phyloP scores from a whole-genome alignment of 371 early-diverging fungal genomes.

The Mucor lusitanicus region DNA sequence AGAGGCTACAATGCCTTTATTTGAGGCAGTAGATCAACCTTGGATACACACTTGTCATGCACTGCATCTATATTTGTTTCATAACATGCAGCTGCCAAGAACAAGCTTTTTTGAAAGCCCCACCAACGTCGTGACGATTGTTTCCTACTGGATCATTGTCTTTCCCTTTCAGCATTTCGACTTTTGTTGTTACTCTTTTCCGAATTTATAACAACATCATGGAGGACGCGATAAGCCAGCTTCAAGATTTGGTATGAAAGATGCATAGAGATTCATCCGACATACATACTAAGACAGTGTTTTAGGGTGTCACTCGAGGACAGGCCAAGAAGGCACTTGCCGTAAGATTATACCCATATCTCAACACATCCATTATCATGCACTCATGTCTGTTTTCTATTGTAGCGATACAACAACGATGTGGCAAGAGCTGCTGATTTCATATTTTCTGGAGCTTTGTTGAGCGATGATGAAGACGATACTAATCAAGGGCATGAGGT shows the following conservation, averaged over 20 bases:
- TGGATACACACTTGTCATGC: not conserved
- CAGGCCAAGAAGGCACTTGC: constrained; percentile 45
- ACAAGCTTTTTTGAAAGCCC: not conserved
- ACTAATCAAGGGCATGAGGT: not conserved
- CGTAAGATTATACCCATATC: constrained; percentile 22
- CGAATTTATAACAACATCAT: not conserved
- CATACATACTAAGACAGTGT: not conserved
- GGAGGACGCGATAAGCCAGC: constrained; percentile 27
- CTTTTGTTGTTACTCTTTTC: not conserved
- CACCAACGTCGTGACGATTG: not conserved
- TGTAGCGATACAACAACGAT: constrained; percentile 52
- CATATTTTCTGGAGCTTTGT: constrained; percentile 47
- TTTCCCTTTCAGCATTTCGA: not conserved
- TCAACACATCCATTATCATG: not conserved
- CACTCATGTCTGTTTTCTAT: not conserved
- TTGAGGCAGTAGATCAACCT: too few species aligned
- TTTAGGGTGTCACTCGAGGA: constrained; percentile 41
- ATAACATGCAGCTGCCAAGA: not conserved
- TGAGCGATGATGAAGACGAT: constrained; percentile 27
- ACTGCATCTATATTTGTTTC: not conserved
- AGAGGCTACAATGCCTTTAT: too few species aligned
- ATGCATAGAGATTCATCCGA: not conserved
- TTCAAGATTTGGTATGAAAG: constrained; percentile 28
- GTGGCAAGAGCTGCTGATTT: constrained; percentile 54
- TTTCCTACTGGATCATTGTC: not conserved